Percentiles rank a stretch among this genome's conserved stretches.
These are phyloP conservation scores for Murraya paniculata DNA, from an alignment of 345 rosid species.

Conservation along the genomic window DNA sequence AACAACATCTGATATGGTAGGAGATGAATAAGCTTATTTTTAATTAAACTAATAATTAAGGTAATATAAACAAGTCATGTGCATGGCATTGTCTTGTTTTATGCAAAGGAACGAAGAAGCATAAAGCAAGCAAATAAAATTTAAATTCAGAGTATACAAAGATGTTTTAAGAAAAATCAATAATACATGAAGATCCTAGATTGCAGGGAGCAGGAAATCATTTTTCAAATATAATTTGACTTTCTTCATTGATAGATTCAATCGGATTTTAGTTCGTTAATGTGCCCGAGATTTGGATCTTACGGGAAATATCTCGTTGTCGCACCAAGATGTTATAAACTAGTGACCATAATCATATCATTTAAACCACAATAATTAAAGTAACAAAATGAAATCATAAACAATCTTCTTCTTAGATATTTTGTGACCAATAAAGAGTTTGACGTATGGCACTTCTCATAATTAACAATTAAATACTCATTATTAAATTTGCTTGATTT, in stretches of 20 bases:
- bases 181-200: conserved; percentile 15
- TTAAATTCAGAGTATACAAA: background rate
- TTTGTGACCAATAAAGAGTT: background rate
- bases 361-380: background rate
- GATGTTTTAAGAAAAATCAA: conserved; percentile 7
- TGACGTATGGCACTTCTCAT: background rate
- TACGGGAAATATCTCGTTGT: background rate
- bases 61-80: conserved; percentile 24
- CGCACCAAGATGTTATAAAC: background rate
- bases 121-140: background rate
- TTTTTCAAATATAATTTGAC: conserved; percentile 19
- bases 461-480: background rate
- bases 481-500: background rate
- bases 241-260: conserved; percentile 28
- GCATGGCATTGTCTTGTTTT: conserved; percentile 35
- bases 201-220: conserved; percentile 8
- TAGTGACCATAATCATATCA: conserved; percentile 12
- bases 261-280: conserved; percentile 7
- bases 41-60: conserved; percentile 1
- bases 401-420: background rate
- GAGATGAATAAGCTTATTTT: background rate
- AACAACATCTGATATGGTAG: background rate
- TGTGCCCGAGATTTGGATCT: conserved; percentile 12
- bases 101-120: conserved; percentile 18
- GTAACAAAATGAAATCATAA: background rate